These are phyloP conservation scores for Ceratobasidium sp. DNA, from an alignment of 1,284 basidiomycete genomes.

Conservation along the genomic window DNA sequence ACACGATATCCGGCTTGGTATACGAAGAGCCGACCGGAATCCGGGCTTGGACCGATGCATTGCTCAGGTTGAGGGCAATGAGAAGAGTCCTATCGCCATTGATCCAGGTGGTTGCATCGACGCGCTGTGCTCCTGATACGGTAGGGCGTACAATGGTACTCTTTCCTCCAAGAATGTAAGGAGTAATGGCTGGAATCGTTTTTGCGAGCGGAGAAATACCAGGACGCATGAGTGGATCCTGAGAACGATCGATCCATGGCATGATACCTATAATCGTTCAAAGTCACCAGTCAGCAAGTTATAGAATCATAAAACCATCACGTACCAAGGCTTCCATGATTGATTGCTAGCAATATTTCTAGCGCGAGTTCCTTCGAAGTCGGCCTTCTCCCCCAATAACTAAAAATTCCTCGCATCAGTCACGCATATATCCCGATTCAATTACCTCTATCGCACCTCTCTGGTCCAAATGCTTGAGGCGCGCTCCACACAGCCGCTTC, in stretches of 20 bases:
- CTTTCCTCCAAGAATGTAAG: slow-evolving; percentile 54
- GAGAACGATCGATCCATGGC: slow-evolving; percentile 74
- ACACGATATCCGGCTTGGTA: not conserved
- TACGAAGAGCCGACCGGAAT: slow-evolving; percentile 34
- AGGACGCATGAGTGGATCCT: slow-evolving; percentile 64
- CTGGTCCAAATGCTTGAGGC: slow-evolving; percentile 76
- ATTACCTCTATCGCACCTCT: slow-evolving; percentile 59
- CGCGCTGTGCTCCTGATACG: slow-evolving; percentile 8
- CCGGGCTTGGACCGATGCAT: slow-evolving; percentile 45
- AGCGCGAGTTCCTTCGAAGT: slow-evolving; percentile 75
- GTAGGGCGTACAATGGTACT: not conserved
- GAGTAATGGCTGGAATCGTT: slow-evolving; percentile 56
- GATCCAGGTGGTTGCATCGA: slow-evolving; percentile 34
- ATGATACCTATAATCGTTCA: slow-evolving; percentile 63
- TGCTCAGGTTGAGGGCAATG: slow-evolving; percentile 43
- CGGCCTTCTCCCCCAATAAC: slow-evolving; percentile 73
- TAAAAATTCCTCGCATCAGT: slow-evolving; percentile 48
- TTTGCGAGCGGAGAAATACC: slow-evolving; percentile 65
- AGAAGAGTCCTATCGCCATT: slow-evolving; percentile 24
- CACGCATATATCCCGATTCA: not conserved
- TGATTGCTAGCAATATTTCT: slow-evolving; percentile 70
- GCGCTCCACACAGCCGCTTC: slow-evolving; percentile 77
- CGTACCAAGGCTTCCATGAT: slow-evolving; percentile 71
- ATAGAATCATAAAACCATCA: not conserved
- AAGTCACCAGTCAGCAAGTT: too few relatives aligned